Evolutionary conservation across 352 stramenopile genomes (phyloP).

Genomic region (Halophytophthora polymorphica): DNA sequence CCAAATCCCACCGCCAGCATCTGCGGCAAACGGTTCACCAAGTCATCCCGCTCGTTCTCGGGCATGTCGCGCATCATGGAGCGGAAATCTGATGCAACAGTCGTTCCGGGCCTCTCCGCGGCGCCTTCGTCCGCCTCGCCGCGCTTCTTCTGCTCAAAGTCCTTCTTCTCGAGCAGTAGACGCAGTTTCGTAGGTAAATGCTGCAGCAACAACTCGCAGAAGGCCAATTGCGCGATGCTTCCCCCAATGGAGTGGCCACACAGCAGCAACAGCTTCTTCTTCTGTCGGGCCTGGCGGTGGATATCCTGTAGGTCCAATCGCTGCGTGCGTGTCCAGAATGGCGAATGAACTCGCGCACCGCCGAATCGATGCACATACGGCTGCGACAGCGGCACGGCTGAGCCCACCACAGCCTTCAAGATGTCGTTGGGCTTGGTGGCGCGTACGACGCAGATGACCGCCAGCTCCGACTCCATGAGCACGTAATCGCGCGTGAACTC

Average conservation of each 20-base stretch:
- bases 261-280: slow-evolving; percentile 65
- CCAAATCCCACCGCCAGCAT: slow-evolving; percentile 78
- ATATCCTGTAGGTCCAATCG: slow-evolving; percentile 52
- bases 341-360: slow-evolving; percentile 67
- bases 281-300: slow-evolving; percentile 38
- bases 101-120: not conserved
- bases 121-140: slow-evolving; percentile 13
- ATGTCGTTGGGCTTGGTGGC: slow-evolving; percentile 59
- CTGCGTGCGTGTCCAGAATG: slow-evolving; percentile 73
- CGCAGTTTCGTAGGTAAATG: slow-evolving; percentile 46
- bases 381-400: slow-evolving; percentile 53
- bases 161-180: slow-evolving; percentile 54
- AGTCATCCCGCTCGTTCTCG: slow-evolving; percentile 16
- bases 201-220: slow-evolving; percentile 77
- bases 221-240: slow-evolving; percentile 75
- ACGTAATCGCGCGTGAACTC: slow-evolving; percentile 51
- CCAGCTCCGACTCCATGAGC: slow-evolving; percentile 56
- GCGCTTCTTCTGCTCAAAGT: slow-evolving; percentile 51
- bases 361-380: slow-evolving; percentile 73
- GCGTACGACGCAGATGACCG: slow-evolving; percentile 65
- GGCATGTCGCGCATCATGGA: slow-evolving; percentile 21
- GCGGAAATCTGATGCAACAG: slow-evolving; percentile 19
- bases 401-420: slow-evolving; percentile 68
- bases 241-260: slow-evolving; percentile 83
- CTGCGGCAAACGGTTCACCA: slow-evolving; percentile 34